phyloP scores from a whole-genome alignment of 305 asterid genomes.

The Lippia alba region DNA sequence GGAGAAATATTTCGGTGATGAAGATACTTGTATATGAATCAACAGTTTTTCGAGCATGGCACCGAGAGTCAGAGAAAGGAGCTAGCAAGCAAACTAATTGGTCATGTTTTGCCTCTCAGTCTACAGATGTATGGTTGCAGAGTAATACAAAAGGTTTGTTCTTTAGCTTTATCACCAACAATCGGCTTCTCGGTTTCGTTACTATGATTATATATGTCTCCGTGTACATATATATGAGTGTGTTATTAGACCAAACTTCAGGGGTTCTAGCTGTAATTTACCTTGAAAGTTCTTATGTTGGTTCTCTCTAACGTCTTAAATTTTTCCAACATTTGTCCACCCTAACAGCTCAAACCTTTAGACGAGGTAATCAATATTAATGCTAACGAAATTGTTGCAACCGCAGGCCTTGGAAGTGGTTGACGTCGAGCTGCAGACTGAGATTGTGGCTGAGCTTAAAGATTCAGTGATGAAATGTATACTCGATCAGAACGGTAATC shows the following conservation, averaged over 20 bases:
- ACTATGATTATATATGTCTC: too few relatives aligned
- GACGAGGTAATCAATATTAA: neutral
- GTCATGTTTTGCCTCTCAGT: constrained; percentile 84
- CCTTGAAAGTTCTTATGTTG: neutral
- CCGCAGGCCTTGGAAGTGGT: constrained; percentile 88
- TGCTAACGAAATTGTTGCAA: constrained; percentile 13
- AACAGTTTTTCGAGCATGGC: constrained; percentile 88
- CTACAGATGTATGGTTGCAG: constrained; percentile 97
- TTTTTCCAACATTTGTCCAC: too few relatives aligned
- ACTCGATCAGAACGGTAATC: constrained; percentile 88
- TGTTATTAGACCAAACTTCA: too few relatives aligned
- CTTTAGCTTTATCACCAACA: constrained; percentile 24
- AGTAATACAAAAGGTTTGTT: constrained; percentile 87
- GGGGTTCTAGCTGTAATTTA: too few relatives aligned
- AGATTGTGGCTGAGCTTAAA: constrained; percentile 78
- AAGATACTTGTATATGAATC: constrained; percentile 27
- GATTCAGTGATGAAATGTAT: constrained; percentile 88
- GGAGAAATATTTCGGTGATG: constrained; percentile 14
- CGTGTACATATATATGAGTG: too few relatives aligned
- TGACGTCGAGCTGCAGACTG: constrained; percentile 64
- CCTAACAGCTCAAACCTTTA: neutral
- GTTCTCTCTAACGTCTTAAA: too few relatives aligned
- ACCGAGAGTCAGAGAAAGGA: constrained; percentile 74
- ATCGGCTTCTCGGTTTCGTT: too few relatives aligned
- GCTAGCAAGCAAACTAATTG: constrained; percentile 68